Evolutionary conservation across 306 rosid species (phyloP).

Genomic region (Mucuna pruriens): DNA sequence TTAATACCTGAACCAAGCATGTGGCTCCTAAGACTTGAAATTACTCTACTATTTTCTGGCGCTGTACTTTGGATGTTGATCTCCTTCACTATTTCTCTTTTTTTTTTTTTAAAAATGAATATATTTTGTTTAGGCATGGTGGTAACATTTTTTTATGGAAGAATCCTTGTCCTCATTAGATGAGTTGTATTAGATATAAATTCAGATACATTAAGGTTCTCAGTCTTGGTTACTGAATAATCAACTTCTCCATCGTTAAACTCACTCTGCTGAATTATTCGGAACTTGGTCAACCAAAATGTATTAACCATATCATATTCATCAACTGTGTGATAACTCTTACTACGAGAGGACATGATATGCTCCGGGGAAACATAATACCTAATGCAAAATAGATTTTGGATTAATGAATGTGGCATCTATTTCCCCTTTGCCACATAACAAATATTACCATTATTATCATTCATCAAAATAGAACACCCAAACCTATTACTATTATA

Average conservation of each 20-base stretch:
- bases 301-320: constrained; percentile 46
- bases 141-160: constrained; percentile 11
- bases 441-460: no score
- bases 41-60: neutral
- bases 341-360: neutral
- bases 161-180: constrained; percentile 33
- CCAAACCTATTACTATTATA: no score
- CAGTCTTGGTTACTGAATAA: constrained; percentile 22
- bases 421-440: no score
- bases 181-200: constrained; percentile 13
- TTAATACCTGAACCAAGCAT: neutral
- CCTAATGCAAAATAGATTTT: no score
- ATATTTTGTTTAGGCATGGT: neutral
- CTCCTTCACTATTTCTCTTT: constrained; percentile 28
- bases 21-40: constrained; percentile 8
- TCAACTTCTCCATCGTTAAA: constrained; percentile 15
- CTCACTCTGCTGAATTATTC: constrained; percentile 24
- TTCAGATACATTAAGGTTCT: constrained; percentile 14
- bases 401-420: no score
- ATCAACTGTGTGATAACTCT: constrained; percentile 56
- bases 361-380: no score
- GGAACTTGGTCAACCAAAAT: constrained; percentile 27
- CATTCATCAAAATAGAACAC: no score
- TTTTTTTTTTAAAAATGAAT: constrained; percentile 5
- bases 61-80: neutral